Percentiles rank a stretch among this genome's conserved stretches.
Conservation (phyloP, 371 early-diverging fungal species). For the Batrachochytrium dendrobatidis region DNA sequence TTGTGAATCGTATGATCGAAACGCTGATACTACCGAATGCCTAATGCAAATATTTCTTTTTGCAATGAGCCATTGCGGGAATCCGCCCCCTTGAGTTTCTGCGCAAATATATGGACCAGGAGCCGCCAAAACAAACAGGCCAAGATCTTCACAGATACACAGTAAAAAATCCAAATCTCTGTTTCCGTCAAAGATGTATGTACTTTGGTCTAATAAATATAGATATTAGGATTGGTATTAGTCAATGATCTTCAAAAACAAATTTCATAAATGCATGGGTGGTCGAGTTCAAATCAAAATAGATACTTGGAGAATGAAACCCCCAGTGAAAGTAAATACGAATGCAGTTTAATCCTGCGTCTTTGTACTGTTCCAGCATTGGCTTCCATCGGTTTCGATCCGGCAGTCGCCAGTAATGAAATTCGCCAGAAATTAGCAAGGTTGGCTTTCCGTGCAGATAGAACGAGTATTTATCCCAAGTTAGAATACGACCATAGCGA, state of each 20-base stretch:
- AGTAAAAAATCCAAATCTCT: conserved; percentile 69
- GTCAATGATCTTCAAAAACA: not conserved
- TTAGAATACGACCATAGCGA: conserved; percentile 43
- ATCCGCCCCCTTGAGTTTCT: conserved; percentile 82
- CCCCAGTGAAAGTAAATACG: conserved; percentile 92
- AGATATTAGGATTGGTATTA: not conserved
- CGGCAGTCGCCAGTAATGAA: conserved; percentile 75
- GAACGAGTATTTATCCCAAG: conserved; percentile 59
- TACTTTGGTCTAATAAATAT: conserved; percentile 40
- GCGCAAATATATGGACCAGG: conserved; percentile 86
- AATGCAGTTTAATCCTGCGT: conserved; percentile 68
- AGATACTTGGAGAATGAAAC: conserved; percentile 60
- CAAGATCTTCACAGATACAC: conserved; percentile 62
- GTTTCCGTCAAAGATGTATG: conserved; percentile 72
- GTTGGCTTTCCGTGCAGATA: conserved; percentile 54
- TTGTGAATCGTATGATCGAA: conserved; percentile 59
- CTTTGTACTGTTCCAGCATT: conserved; percentile 58
- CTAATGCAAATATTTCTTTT: conserved; percentile 68
- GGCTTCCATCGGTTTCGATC: conserved; percentile 52
- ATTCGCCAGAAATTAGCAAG: conserved; percentile 62
- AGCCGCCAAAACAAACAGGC: conserved; percentile 72
- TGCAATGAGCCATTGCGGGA: conserved; percentile 74
- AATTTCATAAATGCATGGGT: not conserved
- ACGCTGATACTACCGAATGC: conserved; percentile 58
- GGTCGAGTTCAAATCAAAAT: not conserved